phyloP scores from a whole-genome alignment of 1,284 basidiomycete genomes.

The Ganoderma sp. region DNA sequence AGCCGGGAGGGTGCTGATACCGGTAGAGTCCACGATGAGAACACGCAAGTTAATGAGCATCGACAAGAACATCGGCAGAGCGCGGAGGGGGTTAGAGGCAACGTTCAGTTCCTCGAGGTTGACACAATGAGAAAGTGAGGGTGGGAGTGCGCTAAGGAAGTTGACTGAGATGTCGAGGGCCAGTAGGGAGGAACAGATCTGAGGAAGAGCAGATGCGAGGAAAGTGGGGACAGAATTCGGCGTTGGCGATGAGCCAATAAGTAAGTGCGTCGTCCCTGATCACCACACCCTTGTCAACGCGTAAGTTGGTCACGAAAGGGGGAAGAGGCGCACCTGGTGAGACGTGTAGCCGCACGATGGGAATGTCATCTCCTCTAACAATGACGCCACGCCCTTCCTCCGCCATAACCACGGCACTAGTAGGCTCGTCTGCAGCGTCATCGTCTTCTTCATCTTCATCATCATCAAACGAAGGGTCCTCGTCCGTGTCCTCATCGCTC shows the following conservation, averaged over 20 bases:
- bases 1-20: slow-evolving; percentile 75
- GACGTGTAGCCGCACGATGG: slow-evolving; percentile 66
- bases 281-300: slow-evolving; percentile 17
- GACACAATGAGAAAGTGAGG: slow-evolving; percentile 76
- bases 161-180: slow-evolving; percentile 92
- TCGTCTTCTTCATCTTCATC: slow-evolving; percentile 61
- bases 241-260: slow-evolving; percentile 78
- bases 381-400: slow-evolving; percentile 84
- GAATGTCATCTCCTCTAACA: slow-evolving; percentile 68
- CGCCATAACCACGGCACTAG: slow-evolving; percentile 75
- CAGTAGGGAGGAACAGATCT: slow-evolving; percentile 77
- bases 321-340: slow-evolving; percentile 61
- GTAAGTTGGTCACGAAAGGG: slow-evolving; percentile 16
- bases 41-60: slow-evolving; percentile 82
- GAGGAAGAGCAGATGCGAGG: slow-evolving; percentile 70
- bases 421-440: slow-evolving; percentile 71
- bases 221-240: slow-evolving; percentile 79
- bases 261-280: slow-evolving; percentile 86
- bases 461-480: slow-evolving; percentile 58
- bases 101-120: slow-evolving; percentile 94
- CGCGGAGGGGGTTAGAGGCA: slow-evolving; percentile 86
- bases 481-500: slow-evolving; percentile 77
- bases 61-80: slow-evolving; percentile 83
- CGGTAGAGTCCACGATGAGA: slow-evolving; percentile 88
- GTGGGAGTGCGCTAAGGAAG: slow-evolving; percentile 82